Evolutionary conservation across 2,329 filamentous ascomycete genomes (phyloP).

Genomic region (Beauveria australis): DNA sequence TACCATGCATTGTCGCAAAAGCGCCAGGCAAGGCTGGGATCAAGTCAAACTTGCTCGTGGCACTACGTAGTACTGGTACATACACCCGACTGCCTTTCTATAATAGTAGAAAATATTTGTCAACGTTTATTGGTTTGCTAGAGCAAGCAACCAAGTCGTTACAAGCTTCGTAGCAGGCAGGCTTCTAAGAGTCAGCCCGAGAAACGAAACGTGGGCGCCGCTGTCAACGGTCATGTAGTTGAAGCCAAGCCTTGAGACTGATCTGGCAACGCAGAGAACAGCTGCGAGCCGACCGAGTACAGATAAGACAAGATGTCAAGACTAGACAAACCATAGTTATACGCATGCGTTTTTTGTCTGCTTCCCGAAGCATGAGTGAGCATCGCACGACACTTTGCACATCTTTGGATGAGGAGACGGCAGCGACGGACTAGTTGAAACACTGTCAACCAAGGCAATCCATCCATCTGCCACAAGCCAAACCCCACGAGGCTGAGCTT

Average conservation of each 20-base stretch:
- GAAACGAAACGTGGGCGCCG: background rate
- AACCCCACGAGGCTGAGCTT: background rate
- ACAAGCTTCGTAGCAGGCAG: background rate
- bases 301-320: background rate
- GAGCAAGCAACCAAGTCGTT: background rate
- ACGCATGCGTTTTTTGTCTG: background rate
- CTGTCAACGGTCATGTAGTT: background rate
- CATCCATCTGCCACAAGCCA: background rate
- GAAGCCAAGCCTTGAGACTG: too few species aligned
- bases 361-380: too few species aligned
- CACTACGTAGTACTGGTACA: too few species aligned
- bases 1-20: background rate
- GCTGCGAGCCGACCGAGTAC: background rate
- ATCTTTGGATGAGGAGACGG: background rate
- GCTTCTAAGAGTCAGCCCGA: background rate
- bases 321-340: background rate
- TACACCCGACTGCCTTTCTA: too few species aligned
- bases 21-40: too few species aligned
- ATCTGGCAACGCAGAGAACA: background rate
- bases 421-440: background rate
- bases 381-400: background rate
- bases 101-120: too few species aligned
- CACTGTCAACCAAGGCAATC: background rate
- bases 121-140: too few species aligned
- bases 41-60: too few species aligned